Evolutionary conservation across 441 rosid genomes (phyloP).

Genomic region (Jatropha podagrica): DNA sequence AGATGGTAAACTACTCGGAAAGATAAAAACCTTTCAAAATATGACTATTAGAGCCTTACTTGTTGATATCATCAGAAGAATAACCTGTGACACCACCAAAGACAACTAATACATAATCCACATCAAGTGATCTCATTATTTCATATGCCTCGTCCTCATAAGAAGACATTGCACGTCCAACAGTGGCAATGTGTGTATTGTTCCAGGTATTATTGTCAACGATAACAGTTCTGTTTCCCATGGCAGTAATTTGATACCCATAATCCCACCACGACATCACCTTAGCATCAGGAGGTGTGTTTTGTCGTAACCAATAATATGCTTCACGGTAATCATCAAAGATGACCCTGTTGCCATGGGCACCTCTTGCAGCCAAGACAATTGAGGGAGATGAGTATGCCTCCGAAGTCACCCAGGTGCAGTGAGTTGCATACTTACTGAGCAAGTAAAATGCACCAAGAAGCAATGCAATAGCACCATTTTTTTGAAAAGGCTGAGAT

Average conservation of each 20-base stretch:
- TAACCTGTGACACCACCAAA: conserved; percentile 99
- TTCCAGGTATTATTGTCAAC: conserved; percentile 99
- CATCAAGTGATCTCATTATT: conserved; percentile 96
- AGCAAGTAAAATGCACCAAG: conserved; percentile 88
- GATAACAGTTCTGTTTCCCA: conserved; percentile 99
- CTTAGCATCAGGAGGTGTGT: conserved; percentile 98
- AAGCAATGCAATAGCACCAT: conserved; percentile 88
- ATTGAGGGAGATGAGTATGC: conserved; percentile 99
- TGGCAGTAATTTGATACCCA: conserved; percentile 98
- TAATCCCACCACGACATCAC: conserved; percentile 99
- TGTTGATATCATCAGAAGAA: conserved; percentile 98
- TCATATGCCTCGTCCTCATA: conserved; percentile 95
- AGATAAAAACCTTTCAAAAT: not conserved
- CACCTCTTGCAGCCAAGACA: conserved; percentile 98
- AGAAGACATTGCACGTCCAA: conserved; percentile 99
- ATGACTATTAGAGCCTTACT: conserved; percentile 49
- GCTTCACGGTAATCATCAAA: conserved; percentile 99
- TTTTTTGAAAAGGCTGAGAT: conserved; percentile 90
- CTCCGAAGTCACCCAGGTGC: conserved; percentile 99
- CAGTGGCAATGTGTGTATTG: conserved; percentile 98
- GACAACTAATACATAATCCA: conserved; percentile 92
- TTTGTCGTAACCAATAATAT: conserved; percentile 96
- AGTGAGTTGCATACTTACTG: conserved; percentile 84
- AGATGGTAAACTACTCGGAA: not conserved
- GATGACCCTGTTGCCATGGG: conserved; percentile 92